A percentile compares a stretch with the other conserved stretches of the same genome.
Evolutionary conservation across 2,329 filamentous ascomycete genomes (phyloP).

Genomic region (Byssothecium circinans): DNA sequence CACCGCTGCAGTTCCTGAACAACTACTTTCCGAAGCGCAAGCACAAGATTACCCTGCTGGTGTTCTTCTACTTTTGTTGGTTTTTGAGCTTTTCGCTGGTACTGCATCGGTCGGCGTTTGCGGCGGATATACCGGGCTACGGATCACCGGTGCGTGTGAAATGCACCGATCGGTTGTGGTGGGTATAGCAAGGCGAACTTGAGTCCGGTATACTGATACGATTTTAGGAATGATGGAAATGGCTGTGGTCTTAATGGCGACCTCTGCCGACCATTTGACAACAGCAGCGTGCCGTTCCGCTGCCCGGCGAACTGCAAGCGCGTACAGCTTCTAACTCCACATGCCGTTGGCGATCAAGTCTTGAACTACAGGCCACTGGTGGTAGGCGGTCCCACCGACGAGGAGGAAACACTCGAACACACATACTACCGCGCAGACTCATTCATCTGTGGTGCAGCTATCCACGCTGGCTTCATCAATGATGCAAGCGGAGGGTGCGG

Average conservation of each 20-base stretch:
- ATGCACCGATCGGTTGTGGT: conserved; percentile 72
- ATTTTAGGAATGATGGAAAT: conserved; percentile 60
- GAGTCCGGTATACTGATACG: conserved; percentile 2
- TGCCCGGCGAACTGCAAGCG: conserved; percentile 73
- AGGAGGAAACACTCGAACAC: conserved; percentile 43
- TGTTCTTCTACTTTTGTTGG: conserved; percentile 67
- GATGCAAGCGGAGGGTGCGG: conserved; percentile 77
- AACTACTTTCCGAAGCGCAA: conserved; percentile 61
- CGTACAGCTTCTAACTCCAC: conserved; percentile 67
- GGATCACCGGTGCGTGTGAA: conserved; percentile 66
- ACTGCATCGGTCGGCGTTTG: conserved; percentile 63
- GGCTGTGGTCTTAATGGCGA: conserved; percentile 74
- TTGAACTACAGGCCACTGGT: conserved; percentile 59
- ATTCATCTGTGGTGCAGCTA: conserved; percentile 81
- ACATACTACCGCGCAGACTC: conserved; percentile 85
- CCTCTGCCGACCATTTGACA: conserved; percentile 73
- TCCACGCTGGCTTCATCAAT: conserved; percentile 78
- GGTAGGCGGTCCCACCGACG: conserved; percentile 54
- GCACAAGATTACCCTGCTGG: conserved; percentile 62
- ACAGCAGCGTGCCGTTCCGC: conserved; percentile 69
- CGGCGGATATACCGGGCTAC: conserved; percentile 66
- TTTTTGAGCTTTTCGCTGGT: conserved; percentile 69
- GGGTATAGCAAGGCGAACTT: conserved; percentile 16
- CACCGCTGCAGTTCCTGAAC: conserved; percentile 66
- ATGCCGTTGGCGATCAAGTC: conserved; percentile 71